Percentiles rank a stretch among this genome's conserved stretches.
These are phyloP conservation scores for Colletotrichum sp. DNA, from an alignment of 2,329 filamentous ascomycete genomes.

Conservation along the genomic window DNA sequence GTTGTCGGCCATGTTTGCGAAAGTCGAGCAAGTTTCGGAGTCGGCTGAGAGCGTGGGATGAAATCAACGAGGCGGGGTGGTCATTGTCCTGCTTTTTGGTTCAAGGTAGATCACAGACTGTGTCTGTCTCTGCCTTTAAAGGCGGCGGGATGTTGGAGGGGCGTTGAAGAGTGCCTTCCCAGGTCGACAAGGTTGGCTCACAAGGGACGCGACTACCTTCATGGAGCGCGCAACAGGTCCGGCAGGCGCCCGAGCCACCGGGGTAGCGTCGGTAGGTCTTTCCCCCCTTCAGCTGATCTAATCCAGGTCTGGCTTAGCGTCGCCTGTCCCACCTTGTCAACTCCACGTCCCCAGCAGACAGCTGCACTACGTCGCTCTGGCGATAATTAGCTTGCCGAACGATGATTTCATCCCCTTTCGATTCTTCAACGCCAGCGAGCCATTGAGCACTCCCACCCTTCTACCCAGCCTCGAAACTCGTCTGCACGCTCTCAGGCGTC, in stretches of 20 bases:
- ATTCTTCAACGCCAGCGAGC: not conserved
- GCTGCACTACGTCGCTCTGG: constrained; percentile 1
- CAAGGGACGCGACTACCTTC: not conserved
- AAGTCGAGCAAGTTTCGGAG: not conserved
- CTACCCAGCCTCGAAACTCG: not conserved
- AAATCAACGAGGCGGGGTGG: not conserved
- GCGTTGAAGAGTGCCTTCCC: not conserved
- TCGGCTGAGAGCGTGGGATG: not conserved
- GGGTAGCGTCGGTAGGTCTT: constrained; percentile 5
- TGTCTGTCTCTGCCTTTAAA: not conserved
- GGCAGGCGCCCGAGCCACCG: not conserved
- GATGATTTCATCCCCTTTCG: not conserved
- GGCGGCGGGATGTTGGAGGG: not conserved
- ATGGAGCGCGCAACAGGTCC: not conserved
- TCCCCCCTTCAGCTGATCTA: not conserved
- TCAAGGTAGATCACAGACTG: not conserved
- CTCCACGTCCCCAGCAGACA: constrained; percentile 1
- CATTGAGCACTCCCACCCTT: not conserved
- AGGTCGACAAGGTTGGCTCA: not conserved
- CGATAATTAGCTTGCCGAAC: not conserved
- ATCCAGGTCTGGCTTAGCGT: not conserved
- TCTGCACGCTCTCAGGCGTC: not conserved
- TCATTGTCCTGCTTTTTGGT: not conserved
- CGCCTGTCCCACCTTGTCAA: not conserved
- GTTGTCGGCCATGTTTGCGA: constrained; percentile 59